Evolutionary conservation across 805 yeast genomes (phyloP), one percentile per base, ranked within the genome.

Genomic region (Cyberlindnera euphorbiae): DNA sequence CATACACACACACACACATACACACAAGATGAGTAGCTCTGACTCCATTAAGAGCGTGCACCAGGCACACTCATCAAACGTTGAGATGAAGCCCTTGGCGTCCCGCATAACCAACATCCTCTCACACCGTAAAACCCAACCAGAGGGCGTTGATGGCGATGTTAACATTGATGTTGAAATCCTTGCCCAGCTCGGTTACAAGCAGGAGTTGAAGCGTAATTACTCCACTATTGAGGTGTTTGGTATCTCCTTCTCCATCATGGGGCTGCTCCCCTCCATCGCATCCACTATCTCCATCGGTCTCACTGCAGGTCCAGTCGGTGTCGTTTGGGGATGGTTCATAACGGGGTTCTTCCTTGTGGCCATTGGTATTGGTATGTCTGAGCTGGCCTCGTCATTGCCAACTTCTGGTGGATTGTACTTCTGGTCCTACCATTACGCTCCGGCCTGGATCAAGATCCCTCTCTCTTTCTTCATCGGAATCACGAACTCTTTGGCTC

Each of bases 321-420:
- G 58, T 11, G 66, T 78, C 38, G 64, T 79, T 3, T 82, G 89
- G 88, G 82, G 85, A 31, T 82, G 89, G 89, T 60, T 78, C 32
- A 49, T 75, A 14, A 69, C 83, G 19, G 69, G 77, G 4, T 42
- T 65, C 13, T 74, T 79, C 49, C 75, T 81, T 32, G 51, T 79
- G 36, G 52, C 65, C 6, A 69, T 77, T n/a, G 87, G 85, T 12
- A 41, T 71, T 9, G 65, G 80, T 8, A 72, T 82, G 77, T 66
- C 82, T 6, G 82, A 79, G 49, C 56, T 79, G 42, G 83, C 81
- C 1, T 71, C 80, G 18, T 71, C 86, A 1, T 69, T 78, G 45
- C 89, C 90, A 15, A 82, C 88, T 1, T 73, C 82, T 15, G 88
- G 89, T 38, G 89, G 89, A 11, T 61, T 81, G 17, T 82, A 79